Evolutionary conservation across 202 grass and related monocot genomes (phyloP).

Genomic region (Elaeis oleifera): DNA sequence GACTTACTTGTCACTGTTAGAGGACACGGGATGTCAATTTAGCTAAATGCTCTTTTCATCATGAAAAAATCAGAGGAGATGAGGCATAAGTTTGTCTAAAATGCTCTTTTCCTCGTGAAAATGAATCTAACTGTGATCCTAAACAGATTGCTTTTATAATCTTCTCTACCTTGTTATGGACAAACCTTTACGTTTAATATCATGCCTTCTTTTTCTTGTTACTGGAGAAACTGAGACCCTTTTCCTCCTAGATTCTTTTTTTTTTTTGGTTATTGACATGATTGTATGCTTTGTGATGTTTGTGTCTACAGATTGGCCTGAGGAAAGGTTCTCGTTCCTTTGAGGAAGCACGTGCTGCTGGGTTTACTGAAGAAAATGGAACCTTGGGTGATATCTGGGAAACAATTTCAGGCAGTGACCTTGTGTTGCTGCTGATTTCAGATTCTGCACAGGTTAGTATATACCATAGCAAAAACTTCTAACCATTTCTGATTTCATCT

Average conservation of each 20-base stretch:
- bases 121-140: no score
- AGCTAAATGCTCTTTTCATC: no score
- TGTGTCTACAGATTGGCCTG: slow-evolving; percentile 69
- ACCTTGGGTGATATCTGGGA: slow-evolving; percentile 89
- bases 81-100: no score
- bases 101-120: no score
- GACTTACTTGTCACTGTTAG: no score
- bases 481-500: background rate
- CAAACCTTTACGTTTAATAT: background rate
- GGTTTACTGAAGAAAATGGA: slow-evolving; percentile 82
- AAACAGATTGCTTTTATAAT: background rate
- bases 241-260: no score
- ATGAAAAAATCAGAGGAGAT: no score
- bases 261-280: background rate
- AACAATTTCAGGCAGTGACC: slow-evolving; percentile 70
- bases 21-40: no score
- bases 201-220: background rate
- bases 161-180: background rate
- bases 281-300: slow-evolving; percentile 1
- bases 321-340: slow-evolving; percentile 82
- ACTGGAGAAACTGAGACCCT: no score
- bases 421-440: slow-evolving; percentile 79
- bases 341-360: slow-evolving; percentile 70
- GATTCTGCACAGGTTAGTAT: slow-evolving; percentile 75
- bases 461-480: background rate